Evolutionary conservation across 2,329 filamentous ascomycete species (phyloP).

Genomic region (Colletotrichum liaoningense): DNA sequence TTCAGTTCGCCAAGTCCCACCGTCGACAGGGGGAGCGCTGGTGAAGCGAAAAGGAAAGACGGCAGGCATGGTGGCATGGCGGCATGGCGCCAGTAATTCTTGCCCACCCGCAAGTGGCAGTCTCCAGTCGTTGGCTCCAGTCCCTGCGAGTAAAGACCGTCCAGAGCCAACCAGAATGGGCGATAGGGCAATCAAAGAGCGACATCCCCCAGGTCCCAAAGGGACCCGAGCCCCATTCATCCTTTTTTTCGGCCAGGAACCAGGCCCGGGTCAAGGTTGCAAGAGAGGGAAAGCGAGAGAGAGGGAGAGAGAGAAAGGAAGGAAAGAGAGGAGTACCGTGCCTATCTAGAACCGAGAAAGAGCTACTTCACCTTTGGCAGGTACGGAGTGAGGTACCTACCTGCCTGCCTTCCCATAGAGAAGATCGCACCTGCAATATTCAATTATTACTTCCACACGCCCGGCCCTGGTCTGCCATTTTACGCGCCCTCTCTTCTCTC

Average conservation of each 20-base stretch:
- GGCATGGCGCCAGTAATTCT: too few relatives aligned
- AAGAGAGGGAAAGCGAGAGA: background rate
- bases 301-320: background rate
- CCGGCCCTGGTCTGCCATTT: background rate
- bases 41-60: constrained; percentile 25
- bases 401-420: background rate
- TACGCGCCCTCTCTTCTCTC: constrained; percentile 1
- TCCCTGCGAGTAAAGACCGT: constrained; percentile 9
- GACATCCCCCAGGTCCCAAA: constrained; percentile 30
- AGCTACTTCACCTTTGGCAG: background rate
- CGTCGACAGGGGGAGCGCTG: background rate
- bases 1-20: constrained; percentile 18
- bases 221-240: constrained; percentile 14
- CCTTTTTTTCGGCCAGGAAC: background rate
- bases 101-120: constrained; percentile 16
- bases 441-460: constrained; percentile 18
- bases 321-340: too few relatives aligned
- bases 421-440: constrained; percentile 23
- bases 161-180: constrained; percentile 21
- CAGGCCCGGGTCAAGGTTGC: background rate
- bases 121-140: constrained; percentile 26
- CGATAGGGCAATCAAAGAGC: constrained; percentile 34
- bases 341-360: background rate
- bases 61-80: constrained; percentile 29
- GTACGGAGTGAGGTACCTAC: too few relatives aligned